Evolutionary conservation across 768 basidiomycete species (phyloP).

Genomic region (Sporobolomyces phaffii): DNA sequence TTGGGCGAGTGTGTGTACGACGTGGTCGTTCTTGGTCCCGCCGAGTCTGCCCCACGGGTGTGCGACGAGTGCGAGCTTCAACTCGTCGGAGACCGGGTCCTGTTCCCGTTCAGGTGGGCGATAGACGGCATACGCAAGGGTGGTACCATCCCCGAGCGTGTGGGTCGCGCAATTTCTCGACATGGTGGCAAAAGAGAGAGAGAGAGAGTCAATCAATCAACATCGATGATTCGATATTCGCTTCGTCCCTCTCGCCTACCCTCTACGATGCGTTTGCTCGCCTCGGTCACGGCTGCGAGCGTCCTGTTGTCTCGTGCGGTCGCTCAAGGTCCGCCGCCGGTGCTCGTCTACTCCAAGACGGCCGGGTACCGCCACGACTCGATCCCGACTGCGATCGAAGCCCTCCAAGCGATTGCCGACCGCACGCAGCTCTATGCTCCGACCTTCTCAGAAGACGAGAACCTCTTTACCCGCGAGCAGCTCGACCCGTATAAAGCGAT

Average conservation of each 20-base stretch:
- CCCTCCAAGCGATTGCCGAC: slow-evolving; percentile 39
- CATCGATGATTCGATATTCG: no score
- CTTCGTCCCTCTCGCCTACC: no score
- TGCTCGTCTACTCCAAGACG: slow-evolving; percentile 45
- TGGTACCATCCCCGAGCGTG: neutral
- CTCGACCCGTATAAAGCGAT: slow-evolving; percentile 45
- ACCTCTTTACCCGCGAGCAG: slow-evolving; percentile 43
- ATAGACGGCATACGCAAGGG: slow-evolving; percentile 6
- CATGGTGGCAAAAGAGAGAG: neutral
- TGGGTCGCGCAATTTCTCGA: neutral
- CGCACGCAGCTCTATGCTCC: slow-evolving; percentile 41
- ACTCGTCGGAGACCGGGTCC: neutral
- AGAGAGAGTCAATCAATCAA: neutral
- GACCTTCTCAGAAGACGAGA: slow-evolving; percentile 45
- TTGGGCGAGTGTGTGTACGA: neutral
- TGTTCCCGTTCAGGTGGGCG: neutral
- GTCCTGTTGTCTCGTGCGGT: no score
- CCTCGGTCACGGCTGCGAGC: no score
- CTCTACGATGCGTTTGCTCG: no score
- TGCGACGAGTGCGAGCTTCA: slow-evolving; percentile 17
- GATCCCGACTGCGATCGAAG: slow-evolving; percentile 47
- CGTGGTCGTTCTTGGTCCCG: slow-evolving; percentile 11
- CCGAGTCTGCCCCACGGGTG: slow-evolving; percentile 28
- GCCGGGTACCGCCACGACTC: slow-evolving; percentile 48
- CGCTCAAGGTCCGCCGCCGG: no score